These are phyloP conservation scores for Globisporangium spiculum DNA, from an alignment of 352 stramenopile species.

Conservation along the genomic window DNA sequence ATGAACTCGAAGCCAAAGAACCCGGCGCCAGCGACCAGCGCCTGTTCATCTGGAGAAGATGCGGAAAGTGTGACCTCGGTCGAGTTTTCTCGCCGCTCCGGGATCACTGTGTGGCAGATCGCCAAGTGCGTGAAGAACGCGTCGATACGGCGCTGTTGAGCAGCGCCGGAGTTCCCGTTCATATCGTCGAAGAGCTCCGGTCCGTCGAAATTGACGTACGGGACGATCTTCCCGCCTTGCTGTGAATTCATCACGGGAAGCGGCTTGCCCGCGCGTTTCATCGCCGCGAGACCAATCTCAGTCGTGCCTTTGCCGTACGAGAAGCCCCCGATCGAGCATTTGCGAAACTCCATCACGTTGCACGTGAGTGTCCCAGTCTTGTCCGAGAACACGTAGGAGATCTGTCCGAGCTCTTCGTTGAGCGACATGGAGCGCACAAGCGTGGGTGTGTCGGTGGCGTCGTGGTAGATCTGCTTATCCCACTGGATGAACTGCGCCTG, in stretches of 20 bases:
- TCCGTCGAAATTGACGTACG: constrained; percentile 77
- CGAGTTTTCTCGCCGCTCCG: constrained; percentile 88
- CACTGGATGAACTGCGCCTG: constrained; percentile 94
- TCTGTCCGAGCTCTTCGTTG: constrained; percentile 95
- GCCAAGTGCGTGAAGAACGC: constrained; percentile 86
- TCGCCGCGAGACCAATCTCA: constrained; percentile 70
- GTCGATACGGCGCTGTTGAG: constrained; percentile 57
- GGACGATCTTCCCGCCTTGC: constrained; percentile 28
- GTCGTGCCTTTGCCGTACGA: constrained; percentile 88
- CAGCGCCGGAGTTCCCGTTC: constrained; percentile 43
- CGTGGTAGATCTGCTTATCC: constrained; percentile 93
- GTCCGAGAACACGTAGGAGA: constrained; percentile 99
- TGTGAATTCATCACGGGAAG: constrained; percentile 32
- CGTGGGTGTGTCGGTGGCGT: constrained; percentile 82
- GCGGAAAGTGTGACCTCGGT: constrained; percentile 60
- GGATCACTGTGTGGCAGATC: constrained; percentile 96
- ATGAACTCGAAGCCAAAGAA: constrained; percentile 80
- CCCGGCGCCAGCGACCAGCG: constrained; percentile 69
- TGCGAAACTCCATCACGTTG: constrained; percentile 98
- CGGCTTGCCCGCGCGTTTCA: constrained; percentile 58
- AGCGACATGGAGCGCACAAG: constrained; percentile 92
- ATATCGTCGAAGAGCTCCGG: constrained; percentile 66
- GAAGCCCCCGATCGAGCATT: constrained; percentile 89
- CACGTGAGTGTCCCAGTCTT: constrained; percentile 99
- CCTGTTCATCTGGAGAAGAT: constrained; percentile 86